Conservation (phyloP, 768 basidiomycete genomes). For the Multifurca ochricompacta region DNA sequence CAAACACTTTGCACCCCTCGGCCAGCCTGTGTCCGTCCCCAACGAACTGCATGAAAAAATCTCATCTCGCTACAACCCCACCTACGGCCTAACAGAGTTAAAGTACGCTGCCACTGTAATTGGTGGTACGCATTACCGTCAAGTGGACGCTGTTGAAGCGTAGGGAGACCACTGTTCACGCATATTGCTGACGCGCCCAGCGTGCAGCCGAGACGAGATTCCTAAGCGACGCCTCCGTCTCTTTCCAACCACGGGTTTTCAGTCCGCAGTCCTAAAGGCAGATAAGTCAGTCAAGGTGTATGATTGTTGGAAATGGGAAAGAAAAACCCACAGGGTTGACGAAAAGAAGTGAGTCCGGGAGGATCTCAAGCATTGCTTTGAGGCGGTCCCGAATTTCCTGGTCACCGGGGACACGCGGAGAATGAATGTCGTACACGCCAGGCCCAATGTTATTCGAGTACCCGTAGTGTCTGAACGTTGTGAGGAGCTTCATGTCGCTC, state of each 20-base stretch:
- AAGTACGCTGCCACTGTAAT: conserved; percentile 15
- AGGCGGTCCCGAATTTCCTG: conserved; percentile 94
- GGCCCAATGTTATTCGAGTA: conserved; percentile 98
- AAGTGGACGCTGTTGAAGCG: conserved; percentile 92
- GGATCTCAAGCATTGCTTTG: conserved; percentile 71
- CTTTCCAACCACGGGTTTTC: conserved; percentile 98
- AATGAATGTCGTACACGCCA: conserved; percentile 99
- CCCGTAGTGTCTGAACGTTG: conserved; percentile 89
- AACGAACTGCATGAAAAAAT: neutral
- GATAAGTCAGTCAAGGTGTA: conserved; percentile 4
- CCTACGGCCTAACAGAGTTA: conserved; percentile 7
- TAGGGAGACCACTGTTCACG: conserved; percentile 45
- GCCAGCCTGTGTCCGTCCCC: conserved; percentile 8
- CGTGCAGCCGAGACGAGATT: conserved; percentile 90
- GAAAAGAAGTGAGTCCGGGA: conserved; percentile 75
- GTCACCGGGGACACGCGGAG: conserved; percentile 90
- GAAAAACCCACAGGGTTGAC: conserved; percentile 67
- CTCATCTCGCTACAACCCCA: conserved; percentile 20
- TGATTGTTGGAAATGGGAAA: neutral
- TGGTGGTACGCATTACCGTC: conserved; percentile 50
- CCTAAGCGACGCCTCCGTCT: conserved; percentile 82
- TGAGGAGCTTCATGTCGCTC: conserved; percentile 95
- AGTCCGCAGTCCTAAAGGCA: conserved; percentile 77
- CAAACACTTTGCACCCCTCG: conserved; percentile 8
- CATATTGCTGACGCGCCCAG: conserved; percentile 83